Conservation (phyloP, 345 rosid genomes). For the Theobroma cacao region DNA sequence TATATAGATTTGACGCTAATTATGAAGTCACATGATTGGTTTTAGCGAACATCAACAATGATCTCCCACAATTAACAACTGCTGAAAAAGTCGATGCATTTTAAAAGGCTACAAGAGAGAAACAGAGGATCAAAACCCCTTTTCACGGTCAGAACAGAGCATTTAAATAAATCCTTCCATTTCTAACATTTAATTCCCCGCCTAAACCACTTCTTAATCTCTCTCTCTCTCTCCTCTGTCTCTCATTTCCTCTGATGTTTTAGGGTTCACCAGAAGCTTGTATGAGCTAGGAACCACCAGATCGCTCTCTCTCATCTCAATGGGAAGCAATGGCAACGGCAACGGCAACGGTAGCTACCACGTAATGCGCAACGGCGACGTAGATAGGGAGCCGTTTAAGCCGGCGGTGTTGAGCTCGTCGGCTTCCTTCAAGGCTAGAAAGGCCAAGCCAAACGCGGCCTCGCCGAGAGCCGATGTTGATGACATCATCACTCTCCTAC, state of each 20-base stretch:
- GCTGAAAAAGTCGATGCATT: neutral
- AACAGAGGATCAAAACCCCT: neutral
- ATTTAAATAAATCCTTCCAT: neutral
- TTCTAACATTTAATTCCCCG: slow-evolving; percentile 26
- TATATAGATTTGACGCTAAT: no score
- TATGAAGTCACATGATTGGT: no score
- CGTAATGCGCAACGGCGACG: slow-evolving; percentile 32
- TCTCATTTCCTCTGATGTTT: neutral
- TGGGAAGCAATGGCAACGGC: slow-evolving; percentile 27
- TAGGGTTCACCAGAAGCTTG: slow-evolving; percentile 2
- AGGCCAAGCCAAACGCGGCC: slow-evolving; percentile 24
- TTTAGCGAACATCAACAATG: neutral
- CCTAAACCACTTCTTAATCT: slow-evolving; percentile 29
- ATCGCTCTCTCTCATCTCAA: slow-evolving; percentile 30
- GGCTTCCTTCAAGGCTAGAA: slow-evolving; percentile 44
- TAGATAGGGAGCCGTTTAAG: slow-evolving; percentile 14
- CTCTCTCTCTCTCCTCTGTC: slow-evolving; percentile 9
- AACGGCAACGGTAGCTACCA: neutral
- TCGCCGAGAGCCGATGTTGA: neutral
- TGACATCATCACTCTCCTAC: slow-evolving; percentile 10
- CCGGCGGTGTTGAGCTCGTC: slow-evolving; percentile 26
- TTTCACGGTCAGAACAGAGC: neutral
- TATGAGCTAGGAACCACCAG: slow-evolving; percentile 20
- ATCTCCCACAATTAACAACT: neutral
- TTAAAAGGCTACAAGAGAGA: neutral